Conservation (phyloP, 768 basidiomycete genomes). For the Termitomyces bulborhizus region DNA sequence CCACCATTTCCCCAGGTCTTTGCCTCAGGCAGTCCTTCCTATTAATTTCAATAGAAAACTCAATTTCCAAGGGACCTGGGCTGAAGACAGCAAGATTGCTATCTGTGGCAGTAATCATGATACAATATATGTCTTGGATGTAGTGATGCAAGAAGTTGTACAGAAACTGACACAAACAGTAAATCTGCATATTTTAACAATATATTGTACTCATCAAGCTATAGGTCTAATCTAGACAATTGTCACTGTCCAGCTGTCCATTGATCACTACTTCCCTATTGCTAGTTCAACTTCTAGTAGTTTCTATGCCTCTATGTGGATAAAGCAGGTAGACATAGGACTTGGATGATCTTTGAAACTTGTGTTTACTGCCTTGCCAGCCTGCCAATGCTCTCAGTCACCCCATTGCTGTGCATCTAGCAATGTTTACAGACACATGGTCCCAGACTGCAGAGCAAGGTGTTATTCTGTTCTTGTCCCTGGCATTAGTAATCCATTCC, state of each 20-base stretch:
- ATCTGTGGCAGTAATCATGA: too few species aligned
- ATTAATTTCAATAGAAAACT: slow-evolving; percentile 1
- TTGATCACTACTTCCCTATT: background rate
- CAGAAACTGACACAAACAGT: too few species aligned
- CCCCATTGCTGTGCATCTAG: too few species aligned
- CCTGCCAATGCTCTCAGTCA: too few species aligned
- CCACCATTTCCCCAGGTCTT: too few species aligned
- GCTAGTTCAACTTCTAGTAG: background rate
- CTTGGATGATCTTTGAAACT: background rate
- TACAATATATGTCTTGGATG: background rate
- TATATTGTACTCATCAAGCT: too few species aligned
- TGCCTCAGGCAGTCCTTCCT: too few species aligned
- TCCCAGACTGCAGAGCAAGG: background rate
- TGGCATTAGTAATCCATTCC: background rate
- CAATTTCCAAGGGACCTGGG: slow-evolving; percentile 5
- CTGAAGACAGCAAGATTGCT: too few species aligned
- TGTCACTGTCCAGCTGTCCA: background rate
- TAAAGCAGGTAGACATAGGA: too few species aligned
- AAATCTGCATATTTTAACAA: too few species aligned
- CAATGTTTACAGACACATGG: too few species aligned
- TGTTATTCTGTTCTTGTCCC: too few species aligned
- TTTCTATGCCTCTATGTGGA: background rate
- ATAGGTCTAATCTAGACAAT: background rate
- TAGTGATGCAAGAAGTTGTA: background rate
- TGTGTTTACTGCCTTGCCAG: background rate